Base-by-base conservation (phyloP, 31 red algal genomes). In the Asparagopsis taxiformis region DNA sequence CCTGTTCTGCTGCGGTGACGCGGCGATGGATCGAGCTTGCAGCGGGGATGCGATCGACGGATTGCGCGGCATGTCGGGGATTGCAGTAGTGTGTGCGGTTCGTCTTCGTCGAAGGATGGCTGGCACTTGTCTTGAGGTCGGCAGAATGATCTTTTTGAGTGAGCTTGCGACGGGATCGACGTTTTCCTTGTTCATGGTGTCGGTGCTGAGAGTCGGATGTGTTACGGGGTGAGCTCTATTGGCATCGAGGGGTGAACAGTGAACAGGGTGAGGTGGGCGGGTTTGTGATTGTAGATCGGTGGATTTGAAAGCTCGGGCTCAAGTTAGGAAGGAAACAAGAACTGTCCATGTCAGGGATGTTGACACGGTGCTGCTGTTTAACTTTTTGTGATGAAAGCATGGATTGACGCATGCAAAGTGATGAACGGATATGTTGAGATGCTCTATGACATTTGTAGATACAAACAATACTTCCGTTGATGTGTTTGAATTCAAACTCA, bases 391-490 rank as follows among this genome's bases (percentile, higher is more conserved):
- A n/a, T n/a, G n/a, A n/a, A n/a, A n/a, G n/a, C n/a, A n/a, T n/a
- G n/a, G n/a, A n/a, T n/a, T n/a, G n/a, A n/a, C n/a, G n/a, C n/a
- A n/a, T n/a, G n/a, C n/a, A n/a, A n/a, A 46, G 13, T 9, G 41
- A 13, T 46, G 41, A 46, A 46, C 41, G 41, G 41, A 46, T 46
- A 46, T 6, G 41, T 46, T 9, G 41, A 9, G 13, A 13, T 46
- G 41, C 41, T 46, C 41, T 46, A 46, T 46, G 41, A 46, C 13
- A 46, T 6, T 46, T 46, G 41, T 46, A 46, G 41, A 46, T 46
- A 46, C 41, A 46, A 46, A 46, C 41, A 46, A 46, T 46, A 46
- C 41, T 6, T 46, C 41, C 41, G 41, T 46, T 46, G 41, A 46
- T 46, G 8, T 46, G 41, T 46, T 46, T 46, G 41, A 46, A 46